Percentiles rank a stretch among this genome's conserved stretches.
These are phyloP conservation scores for Fraxinus cuspidata DNA, from an alignment of 257 asterid genomes.

Conservation along the genomic window DNA sequence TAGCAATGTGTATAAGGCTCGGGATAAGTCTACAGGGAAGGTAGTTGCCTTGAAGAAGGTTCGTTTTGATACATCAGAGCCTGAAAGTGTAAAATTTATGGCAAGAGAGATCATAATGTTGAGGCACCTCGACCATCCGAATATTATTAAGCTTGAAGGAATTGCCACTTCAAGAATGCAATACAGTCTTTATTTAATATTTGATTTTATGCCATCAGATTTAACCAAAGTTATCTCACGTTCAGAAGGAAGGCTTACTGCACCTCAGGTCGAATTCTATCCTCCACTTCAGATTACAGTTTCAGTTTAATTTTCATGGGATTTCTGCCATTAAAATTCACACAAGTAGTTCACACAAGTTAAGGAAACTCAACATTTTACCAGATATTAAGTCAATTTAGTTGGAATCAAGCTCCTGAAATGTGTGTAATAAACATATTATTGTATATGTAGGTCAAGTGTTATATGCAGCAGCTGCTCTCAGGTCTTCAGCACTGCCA, in stretches of 20 bases:
- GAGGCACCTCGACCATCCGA: background rate
- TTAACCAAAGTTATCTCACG: background rate
- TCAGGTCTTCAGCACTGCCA: conserved; percentile 18
- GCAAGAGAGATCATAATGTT: conserved; percentile 15
- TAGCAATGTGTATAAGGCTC: conserved; percentile 17
- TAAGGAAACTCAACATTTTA: no score
- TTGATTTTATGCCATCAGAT: conserved; percentile 12
- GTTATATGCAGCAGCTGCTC: conserved; percentile 3
- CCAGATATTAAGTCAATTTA: no score
- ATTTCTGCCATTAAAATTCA: background rate
- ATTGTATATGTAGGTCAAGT: conserved; percentile 1
- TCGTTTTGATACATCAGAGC: background rate
- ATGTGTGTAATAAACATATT: no score
- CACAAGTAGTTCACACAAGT: no score
- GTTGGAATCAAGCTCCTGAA: no score
- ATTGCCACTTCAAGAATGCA: conserved; percentile 14
- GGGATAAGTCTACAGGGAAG: background rate
- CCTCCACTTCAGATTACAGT: background rate
- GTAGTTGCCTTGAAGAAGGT: background rate
- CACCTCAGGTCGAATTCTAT: background rate
- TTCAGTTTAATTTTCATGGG: background rate
- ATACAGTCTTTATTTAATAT: conserved; percentile 8
- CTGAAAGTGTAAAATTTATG: conserved; percentile 15
- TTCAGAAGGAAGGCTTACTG: background rate
- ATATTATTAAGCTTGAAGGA: background rate